Evolutionary conservation across 23 red algal genomes (phyloP).

Genomic region (Chondrus crispus): DNA sequence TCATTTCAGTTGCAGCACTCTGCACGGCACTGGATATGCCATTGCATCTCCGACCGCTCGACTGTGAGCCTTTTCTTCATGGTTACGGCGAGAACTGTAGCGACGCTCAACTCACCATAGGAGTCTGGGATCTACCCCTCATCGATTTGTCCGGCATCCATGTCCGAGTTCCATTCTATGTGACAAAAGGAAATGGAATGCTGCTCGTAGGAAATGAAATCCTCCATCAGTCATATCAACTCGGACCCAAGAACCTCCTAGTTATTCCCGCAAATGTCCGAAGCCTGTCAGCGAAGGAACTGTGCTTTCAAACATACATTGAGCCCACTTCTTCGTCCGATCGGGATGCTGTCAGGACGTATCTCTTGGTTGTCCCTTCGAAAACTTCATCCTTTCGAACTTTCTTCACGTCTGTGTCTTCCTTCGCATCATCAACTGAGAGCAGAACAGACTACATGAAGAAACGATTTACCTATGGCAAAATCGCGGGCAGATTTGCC

Average conservation of each 20-base stretch:
- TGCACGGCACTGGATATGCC: background rate
- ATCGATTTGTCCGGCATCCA: background rate
- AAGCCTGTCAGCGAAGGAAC: background rate
- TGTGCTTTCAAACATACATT: background rate
- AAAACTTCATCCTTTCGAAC: background rate
- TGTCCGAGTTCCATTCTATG: background rate
- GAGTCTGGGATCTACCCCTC: slow-evolving; percentile 8
- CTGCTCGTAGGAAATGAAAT: slow-evolving; percentile 21
- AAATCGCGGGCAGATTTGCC: background rate
- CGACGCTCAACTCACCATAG: background rate
- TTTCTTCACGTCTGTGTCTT: background rate
- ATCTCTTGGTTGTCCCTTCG: slow-evolving; percentile 9
- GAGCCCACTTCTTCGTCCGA: background rate
- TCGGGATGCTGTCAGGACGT: background rate
- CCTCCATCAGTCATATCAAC: background rate
- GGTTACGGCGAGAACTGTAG: slow-evolving; percentile 23
- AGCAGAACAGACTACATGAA: background rate
- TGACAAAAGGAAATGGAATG: background rate
- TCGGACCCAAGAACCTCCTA: background rate
- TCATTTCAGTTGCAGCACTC: background rate
- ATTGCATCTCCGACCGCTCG: background rate
- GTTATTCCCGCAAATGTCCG: background rate
- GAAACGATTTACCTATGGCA: background rate
- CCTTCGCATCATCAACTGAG: background rate
- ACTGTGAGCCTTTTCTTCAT: slow-evolving; percentile 27